Conservation (phyloP, 208 protist genomes). For the Naegleria gruberi region DNA sequence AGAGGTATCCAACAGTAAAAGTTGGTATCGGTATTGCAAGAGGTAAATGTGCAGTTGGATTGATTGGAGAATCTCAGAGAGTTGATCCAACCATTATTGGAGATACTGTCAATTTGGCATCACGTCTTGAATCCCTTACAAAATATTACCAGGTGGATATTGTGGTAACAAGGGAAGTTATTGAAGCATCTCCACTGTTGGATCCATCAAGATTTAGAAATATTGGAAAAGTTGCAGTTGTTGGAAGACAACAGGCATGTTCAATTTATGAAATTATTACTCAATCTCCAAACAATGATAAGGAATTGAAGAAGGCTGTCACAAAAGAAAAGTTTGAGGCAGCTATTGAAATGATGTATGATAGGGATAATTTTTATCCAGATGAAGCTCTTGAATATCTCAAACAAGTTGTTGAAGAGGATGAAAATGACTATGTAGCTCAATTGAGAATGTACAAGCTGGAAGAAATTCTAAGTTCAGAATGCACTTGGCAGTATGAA, state of each 20-base stretch:
- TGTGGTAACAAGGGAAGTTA: not conserved
- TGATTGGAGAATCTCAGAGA: slow-evolving; percentile 13
- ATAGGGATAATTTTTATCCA: not conserved
- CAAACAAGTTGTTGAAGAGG: not conserved
- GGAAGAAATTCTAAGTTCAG: too few relatives aligned
- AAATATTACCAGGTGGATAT: slow-evolving; percentile 19
- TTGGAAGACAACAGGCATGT: not conserved
- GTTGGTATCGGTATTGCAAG: slow-evolving; percentile 15
- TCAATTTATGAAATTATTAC: not conserved
- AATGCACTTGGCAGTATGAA: too few relatives aligned
- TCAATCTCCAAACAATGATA: not conserved
- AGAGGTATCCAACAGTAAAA: not conserved
- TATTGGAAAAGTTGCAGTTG: not conserved
- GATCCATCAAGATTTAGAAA: not conserved
- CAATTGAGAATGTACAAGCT: too few relatives aligned
- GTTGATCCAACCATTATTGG: slow-evolving; percentile 23
- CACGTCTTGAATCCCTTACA: slow-evolving; percentile 25
- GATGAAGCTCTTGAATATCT: not conserved
- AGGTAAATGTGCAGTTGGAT: slow-evolving; percentile 15
- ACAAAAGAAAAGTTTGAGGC: not conserved
- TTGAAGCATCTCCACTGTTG: not conserved
- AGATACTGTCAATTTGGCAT: slow-evolving; percentile 28
- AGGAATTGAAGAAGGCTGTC: too few relatives aligned
- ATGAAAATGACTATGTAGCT: too few relatives aligned
- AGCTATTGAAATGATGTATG: not conserved